phyloP scores from a whole-genome alignment of 129 eudicot species.

The Daucus carota region DH1_v3.0 NC_030385.2:41292001-41292500 shows the following conservation, averaged over 20 bases:
- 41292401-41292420: neutral
- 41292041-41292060: neutral
- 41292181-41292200: slow-evolving; percentile 1
- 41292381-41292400: neutral
- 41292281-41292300: slow-evolving; percentile 6
- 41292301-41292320: neutral
- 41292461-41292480: neutral
- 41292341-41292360: neutral
- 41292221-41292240: slow-evolving; percentile 40
- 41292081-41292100: neutral
- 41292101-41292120: neutral
- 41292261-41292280: slow-evolving; percentile 71
- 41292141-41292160: neutral
- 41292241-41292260: slow-evolving; percentile 61
- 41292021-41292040: neutral
- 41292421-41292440: neutral
- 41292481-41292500: neutral
- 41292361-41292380: neutral
- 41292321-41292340: neutral
- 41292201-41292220: slow-evolving; percentile 61
- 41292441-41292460: neutral
- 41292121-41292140: neutral
- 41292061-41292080: neutral
- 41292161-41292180: neutral
- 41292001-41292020: no score